A percentile compares a stretch with the other conserved stretches of the same genome.
phyloP scores from a whole-genome alignment of 2,329 filamentous ascomycete genomes.

The Aureobasidium vineae region DNA sequence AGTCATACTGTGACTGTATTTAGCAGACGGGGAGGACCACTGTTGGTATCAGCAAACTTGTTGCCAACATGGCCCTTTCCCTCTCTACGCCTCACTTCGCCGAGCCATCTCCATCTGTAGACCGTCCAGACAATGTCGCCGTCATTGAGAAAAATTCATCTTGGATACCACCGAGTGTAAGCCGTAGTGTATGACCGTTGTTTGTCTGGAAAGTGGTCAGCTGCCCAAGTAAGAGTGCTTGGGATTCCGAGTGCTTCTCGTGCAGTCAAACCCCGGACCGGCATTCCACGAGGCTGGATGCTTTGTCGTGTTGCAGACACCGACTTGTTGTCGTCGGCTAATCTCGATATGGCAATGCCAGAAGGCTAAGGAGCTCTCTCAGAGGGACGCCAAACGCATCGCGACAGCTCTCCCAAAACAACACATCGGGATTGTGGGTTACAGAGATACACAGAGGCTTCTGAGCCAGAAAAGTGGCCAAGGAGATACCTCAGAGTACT shows the following conservation, averaged over 20 bases:
- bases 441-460: too few relatives aligned
- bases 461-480: too few relatives aligned
- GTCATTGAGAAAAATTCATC: constrained; percentile 7
- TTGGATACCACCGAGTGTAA: constrained; percentile 13
- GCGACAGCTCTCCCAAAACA: too few relatives aligned
- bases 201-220: constrained; percentile 4
- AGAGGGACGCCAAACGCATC: too few relatives aligned
- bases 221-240: neutral
- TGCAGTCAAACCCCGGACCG: constrained; percentile 11
- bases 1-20: too few relatives aligned
- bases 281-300: constrained; percentile 2
- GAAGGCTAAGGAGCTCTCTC: neutral
- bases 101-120: neutral
- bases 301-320: constrained; percentile 3
- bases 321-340: constrained; percentile 3
- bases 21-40: neutral
- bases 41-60: neutral
- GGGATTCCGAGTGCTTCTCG: constrained; percentile 11
- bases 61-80: neutral
- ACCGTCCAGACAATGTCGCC: constrained; percentile 6
- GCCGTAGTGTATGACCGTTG: constrained; percentile 21
- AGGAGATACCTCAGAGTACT: too few relatives aligned
- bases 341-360: neutral
- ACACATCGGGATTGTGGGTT: too few relatives aligned
- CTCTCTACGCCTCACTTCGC: neutral